Conservation (phyloP, 495 filamentous ascomycete species). For the Entonaema liquescens region DNA sequence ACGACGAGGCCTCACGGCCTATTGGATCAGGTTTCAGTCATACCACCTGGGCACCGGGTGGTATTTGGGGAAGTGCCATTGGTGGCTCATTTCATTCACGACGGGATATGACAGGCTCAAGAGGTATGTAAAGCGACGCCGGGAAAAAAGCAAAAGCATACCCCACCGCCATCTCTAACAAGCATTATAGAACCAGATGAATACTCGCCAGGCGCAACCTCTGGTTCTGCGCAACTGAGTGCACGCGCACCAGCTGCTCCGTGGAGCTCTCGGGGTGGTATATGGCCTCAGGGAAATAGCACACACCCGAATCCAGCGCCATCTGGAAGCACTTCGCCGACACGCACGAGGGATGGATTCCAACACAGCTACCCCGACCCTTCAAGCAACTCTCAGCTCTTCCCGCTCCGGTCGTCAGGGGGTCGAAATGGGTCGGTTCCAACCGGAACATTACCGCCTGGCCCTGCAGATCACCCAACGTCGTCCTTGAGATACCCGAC, state of each 20-base stretch:
- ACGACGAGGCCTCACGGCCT: conserved; percentile 49
- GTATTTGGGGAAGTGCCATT: conserved; percentile 67
- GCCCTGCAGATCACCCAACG: conserved; percentile 26
- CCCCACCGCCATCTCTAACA: conserved; percentile 35
- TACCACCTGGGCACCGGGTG: conserved; percentile 62
- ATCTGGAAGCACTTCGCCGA: conserved; percentile 36
- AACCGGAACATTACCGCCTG: conserved; percentile 33
- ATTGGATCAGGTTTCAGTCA: conserved; percentile 52
- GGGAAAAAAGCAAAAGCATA: not conserved
- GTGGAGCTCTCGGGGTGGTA: conserved; percentile 28
- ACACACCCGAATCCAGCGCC: conserved; percentile 19
- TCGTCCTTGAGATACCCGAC: conserved; percentile 20
- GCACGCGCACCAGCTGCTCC: conserved; percentile 21
- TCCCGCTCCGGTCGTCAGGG: conserved; percentile 19
- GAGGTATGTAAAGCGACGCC: conserved; percentile 50
- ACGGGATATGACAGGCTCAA: conserved; percentile 53
- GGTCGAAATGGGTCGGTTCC: conserved; percentile 21
- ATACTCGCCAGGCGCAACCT: conserved; percentile 40
- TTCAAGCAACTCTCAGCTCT: conserved; percentile 14
- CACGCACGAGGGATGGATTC: conserved; percentile 31
- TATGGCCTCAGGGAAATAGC: conserved; percentile 24
- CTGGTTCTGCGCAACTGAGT: conserved; percentile 38
- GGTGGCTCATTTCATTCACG: conserved; percentile 55
- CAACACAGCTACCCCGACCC: conserved; percentile 28
- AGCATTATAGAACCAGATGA: conserved; percentile 48